Evolutionary conservation across 1,284 basidiomycete species (phyloP).

Genomic region (Apiotrichum mycotoxinovorans): DNA sequence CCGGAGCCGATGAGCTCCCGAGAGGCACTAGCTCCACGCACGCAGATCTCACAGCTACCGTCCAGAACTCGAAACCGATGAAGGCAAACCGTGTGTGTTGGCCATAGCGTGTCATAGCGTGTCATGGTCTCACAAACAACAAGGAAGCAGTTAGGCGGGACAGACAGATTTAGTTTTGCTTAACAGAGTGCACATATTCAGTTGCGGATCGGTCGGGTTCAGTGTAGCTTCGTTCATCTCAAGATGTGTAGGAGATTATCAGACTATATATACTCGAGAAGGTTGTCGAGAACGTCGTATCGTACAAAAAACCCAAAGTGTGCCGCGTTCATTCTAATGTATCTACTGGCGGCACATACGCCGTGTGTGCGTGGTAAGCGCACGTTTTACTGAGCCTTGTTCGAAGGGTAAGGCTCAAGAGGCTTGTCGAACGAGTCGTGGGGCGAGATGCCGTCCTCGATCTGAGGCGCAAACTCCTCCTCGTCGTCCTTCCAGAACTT

Average conservation of each 20-base stretch:
- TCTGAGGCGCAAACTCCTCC: not conserved
- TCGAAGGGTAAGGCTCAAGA: too few relatives aligned
- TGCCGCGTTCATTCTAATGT: not conserved
- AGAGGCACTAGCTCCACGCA: too few relatives aligned
- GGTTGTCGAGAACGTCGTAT: not conserved
- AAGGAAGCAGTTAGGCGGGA: too few relatives aligned
- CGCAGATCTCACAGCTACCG: too few relatives aligned
- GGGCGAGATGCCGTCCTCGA: not conserved
- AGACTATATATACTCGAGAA: not conserved
- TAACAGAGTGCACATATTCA: too few relatives aligned
- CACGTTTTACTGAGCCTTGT: not conserved
- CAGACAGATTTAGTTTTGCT: too few relatives aligned
- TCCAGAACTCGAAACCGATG: too few relatives aligned
- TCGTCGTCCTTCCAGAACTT: conserved; percentile 20
- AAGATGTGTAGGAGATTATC: not conserved
- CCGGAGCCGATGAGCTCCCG: too few relatives aligned
- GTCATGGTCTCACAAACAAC: too few relatives aligned
- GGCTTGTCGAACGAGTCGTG: conserved; percentile 2
- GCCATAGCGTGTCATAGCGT: too few relatives aligned
- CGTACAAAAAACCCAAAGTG: not conserved
- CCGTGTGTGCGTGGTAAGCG: not conserved
- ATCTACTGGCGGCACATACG: not conserved
- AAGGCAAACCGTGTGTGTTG: too few relatives aligned
- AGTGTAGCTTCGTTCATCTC: not conserved
- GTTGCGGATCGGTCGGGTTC: not conserved